Evolutionary conservation across 2,329 filamentous ascomycete species (phyloP), one percentile per base, ranked within the genome.

Genomic region (Fusarium miscanthi): DNA sequence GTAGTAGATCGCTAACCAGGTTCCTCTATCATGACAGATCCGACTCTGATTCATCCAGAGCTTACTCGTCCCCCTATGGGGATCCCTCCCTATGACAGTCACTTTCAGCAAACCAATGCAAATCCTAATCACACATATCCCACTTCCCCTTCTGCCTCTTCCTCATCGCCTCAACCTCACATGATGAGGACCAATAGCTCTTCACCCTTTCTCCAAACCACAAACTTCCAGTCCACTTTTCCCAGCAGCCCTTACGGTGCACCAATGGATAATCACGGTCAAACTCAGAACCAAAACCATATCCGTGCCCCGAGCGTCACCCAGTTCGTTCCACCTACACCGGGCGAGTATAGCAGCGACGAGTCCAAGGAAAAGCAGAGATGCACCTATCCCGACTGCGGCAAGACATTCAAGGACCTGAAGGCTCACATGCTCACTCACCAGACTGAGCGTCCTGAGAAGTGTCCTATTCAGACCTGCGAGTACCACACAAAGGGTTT

Each of bases 401-500:
- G 94, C 72, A 91, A 93, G 77, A 87, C 91, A 64, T 97, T 97
- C 88, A 97, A 97, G 84, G 94, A 97, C 78, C 85, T 97, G 72
- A 95, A 95, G 83, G 94, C 95, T 13, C 95, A 98, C 82, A 95
- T 97, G 92, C 89, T 97, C 80, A 98, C 95, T 1, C 95, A 98
- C 81, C 93, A 96, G 82, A 92, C 90, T 65, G 94, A 97, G 84
- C 88, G 95, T 30, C 95, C 95, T 0, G 94, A 97, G 80, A 98
- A 98, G 85, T 98, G 95, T 83, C 95, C 95, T 2, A 97, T 97
- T 75, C 87, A 92, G 64, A 96, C 91, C 0, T 98, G 95, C 85
- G 94, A 97, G 78, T 98, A 97, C 83, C 92, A 97, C 84, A 85
- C 89, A 78, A 97, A 97, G 83, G 95, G 95, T 8, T 98, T 98